Evolutionary conservation across 306 rosid species (phyloP), one percentile per base, ranked within the genome.

Genomic region (Cicer yamashitae): DNA sequence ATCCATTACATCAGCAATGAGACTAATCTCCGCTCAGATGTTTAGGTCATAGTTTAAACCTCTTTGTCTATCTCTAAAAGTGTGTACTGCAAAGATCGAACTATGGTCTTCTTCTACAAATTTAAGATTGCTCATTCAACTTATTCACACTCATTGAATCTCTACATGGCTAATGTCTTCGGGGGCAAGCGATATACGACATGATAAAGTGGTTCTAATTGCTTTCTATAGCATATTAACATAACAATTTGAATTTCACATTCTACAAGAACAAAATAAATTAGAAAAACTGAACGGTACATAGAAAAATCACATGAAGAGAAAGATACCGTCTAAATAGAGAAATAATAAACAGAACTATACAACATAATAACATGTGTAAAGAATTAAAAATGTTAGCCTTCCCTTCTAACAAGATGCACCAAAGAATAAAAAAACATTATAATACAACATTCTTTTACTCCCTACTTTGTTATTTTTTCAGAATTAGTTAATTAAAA

Each of bases 341-440:
- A 72, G n/a, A 14, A 40, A 78, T 48, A 58, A 14, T 13, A 45
- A 56, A 40, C 13, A 58, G 2, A 14, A 66, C 40, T 50, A 15
- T 7, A 44, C 25, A 56, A 7, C 56, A 57, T 51, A 76, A 67
- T 51, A 76, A 40, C 39, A 7, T 37, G 41, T 34, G 37, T 38
- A 58, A 37, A 11, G 11, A 45, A 44, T 34, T 43, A 30, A 67
- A 64, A 52, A 76, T 43, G 45, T 7, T 14, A 25, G 67, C 57
- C 37, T 76, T 67, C 75, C 70, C 20, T 77, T 56, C 44, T 46
- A 68, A 69, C 59, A 50, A 70, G 43, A 50, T 18, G 47, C 76
- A 39, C 37, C 50, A 39, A 50, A 70, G 46, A 44, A 67, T 12
- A 67, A 54, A 76, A 30, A 69, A 14, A 12, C 43, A 41, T 53